These are phyloP conservation scores for Paracorniculantispora psalliotae DNA, from an alignment of 2,329 filamentous ascomycete species.

Conservation along the genomic window DNA sequence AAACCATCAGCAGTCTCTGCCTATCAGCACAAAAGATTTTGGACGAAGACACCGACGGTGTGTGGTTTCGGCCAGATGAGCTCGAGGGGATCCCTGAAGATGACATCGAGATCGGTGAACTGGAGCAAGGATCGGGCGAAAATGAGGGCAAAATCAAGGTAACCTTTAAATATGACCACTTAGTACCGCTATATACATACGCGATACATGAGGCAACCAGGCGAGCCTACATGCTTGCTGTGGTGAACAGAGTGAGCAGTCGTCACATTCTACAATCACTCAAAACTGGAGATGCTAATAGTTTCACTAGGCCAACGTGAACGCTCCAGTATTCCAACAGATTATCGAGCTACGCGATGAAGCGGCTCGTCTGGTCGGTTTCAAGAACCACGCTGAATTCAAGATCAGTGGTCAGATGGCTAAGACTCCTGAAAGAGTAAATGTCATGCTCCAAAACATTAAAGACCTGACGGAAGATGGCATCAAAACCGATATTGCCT, in stretches of 20 bases:
- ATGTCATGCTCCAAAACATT: slow-evolving; percentile 67
- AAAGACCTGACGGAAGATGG: slow-evolving; percentile 62
- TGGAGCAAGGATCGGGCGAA: slow-evolving; percentile 67
- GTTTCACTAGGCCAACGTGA: slow-evolving; percentile 54
- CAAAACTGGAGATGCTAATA: background rate
- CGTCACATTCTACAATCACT: too few relatives aligned
- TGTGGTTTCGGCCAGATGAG: slow-evolving; percentile 72
- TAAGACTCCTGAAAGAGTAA: slow-evolving; percentile 66
- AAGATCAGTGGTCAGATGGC: slow-evolving; percentile 82
- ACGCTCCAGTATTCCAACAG: slow-evolving; percentile 69
- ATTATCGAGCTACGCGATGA: slow-evolving; percentile 72
- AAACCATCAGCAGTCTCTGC: slow-evolving; percentile 66
- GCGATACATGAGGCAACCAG: slow-evolving; percentile 67
- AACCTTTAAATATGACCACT: slow-evolving; percentile 79
- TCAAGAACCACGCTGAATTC: slow-evolving; percentile 72
- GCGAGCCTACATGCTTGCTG: slow-evolving; percentile 63
- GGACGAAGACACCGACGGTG: slow-evolving; percentile 72
- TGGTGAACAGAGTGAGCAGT: slow-evolving; percentile 65
- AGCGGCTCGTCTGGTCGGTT: slow-evolving; percentile 70
- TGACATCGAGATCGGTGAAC: slow-evolving; percentile 54
- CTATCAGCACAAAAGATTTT: slow-evolving; percentile 75
- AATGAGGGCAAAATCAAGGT: slow-evolving; percentile 71
- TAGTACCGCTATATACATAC: slow-evolving; percentile 74
- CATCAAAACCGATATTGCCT: slow-evolving; percentile 63
- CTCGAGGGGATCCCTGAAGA: slow-evolving; percentile 73